phyloP scores from a whole-genome alignment of 129 eudicot species.

The Arctium lappa region DNA sequence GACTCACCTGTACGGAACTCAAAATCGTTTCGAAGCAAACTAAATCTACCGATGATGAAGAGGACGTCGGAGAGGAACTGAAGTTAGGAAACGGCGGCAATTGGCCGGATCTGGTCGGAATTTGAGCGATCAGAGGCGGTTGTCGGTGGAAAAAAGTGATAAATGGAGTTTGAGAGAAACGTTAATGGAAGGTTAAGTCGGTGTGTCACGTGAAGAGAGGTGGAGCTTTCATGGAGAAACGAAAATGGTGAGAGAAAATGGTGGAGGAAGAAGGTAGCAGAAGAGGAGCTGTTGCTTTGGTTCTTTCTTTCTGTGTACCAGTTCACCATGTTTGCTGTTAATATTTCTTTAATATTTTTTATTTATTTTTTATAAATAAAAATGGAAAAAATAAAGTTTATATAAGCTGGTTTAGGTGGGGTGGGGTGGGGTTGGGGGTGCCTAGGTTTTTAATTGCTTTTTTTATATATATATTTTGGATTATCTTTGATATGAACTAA shows the following conservation, averaged over 20 bases:
- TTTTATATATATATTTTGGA: no score
- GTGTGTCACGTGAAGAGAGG: slow-evolving; percentile 29
- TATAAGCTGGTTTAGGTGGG: no score
- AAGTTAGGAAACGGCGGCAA: background rate
- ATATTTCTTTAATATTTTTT: background rate
- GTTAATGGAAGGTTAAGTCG: background rate
- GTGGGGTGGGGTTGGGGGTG: no score
- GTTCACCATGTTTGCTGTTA: slow-evolving; percentile 28
- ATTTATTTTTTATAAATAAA: background rate
- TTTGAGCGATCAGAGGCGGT: slow-evolving; percentile 5
- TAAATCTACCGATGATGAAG: background rate
- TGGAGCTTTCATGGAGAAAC: slow-evolving; percentile 22
- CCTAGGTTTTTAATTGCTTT: no score
- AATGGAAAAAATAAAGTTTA: no score
- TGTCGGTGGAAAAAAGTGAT: slow-evolving; percentile 18
- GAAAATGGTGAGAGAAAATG: background rate
- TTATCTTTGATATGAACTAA: no score
- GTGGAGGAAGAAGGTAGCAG: slow-evolving; percentile 16
- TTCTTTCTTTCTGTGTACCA: slow-evolving; percentile 19
- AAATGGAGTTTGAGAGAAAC: background rate
- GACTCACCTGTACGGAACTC: slow-evolving; percentile 6
- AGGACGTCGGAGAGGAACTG: background rate
- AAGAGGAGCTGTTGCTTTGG: slow-evolving; percentile 34
- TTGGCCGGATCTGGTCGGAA: slow-evolving; percentile 28
- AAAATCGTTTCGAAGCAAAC: background rate